These are phyloP conservation scores for Platanthera zijinensis DNA, from an alignment of 106 monocot genomes.

Conservation along the genomic window DNA sequence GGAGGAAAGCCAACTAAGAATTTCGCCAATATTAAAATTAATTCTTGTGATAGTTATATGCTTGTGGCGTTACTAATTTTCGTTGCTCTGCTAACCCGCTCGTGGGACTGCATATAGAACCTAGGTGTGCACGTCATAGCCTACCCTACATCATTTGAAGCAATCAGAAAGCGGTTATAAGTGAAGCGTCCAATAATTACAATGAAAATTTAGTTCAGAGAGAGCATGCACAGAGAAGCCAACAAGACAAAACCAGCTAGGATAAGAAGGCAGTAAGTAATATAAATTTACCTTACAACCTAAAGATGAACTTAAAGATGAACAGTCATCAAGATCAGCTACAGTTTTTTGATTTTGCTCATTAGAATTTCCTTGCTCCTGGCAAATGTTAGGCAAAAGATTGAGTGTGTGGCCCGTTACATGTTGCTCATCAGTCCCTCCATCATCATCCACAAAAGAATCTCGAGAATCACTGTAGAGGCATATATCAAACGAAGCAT, in stretches of 20 bases:
- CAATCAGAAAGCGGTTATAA: not conserved
- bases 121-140: too few species aligned
- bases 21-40: too few species aligned
- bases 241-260: not conserved
- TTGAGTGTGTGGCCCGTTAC: conserved; percentile 23
- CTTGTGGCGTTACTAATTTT: too few species aligned
- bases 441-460: not conserved
- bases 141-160: too few species aligned
- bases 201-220: not conserved
- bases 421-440: conserved; percentile 16
- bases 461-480: conserved; percentile 14
- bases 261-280: not conserved
- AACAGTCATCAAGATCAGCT: conserved; percentile 10
- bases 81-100: too few species aligned
- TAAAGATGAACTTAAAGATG: conserved; percentile 13
- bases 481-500: conserved; percentile 5
- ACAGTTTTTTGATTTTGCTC: conserved; percentile 16
- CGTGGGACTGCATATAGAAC: too few species aligned
- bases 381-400: conserved; percentile 17
- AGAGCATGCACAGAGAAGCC: not conserved
- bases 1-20: too few species aligned
- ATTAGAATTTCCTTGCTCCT: conserved; percentile 10
- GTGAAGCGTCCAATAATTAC: not conserved
- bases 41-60: too few species aligned
- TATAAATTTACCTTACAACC: conserved; percentile 31